Conservation (phyloP, 2,329 filamentous ascomycete genomes). For the Aspergillus spinulosporus region DNA sequence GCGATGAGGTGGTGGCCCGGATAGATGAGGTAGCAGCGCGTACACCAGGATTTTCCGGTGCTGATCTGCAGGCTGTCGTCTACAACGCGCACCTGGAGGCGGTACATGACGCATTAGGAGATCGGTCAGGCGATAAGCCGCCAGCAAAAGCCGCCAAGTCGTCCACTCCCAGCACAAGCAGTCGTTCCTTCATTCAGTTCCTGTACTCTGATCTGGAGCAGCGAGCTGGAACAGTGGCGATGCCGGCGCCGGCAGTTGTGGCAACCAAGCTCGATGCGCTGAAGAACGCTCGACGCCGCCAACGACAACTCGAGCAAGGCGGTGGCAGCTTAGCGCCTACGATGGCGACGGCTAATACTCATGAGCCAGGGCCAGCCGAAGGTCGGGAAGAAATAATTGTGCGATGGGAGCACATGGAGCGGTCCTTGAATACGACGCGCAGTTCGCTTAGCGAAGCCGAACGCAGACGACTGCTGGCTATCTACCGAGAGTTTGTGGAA, state of each 20-base stretch:
- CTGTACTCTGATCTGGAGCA: constrained; percentile 65
- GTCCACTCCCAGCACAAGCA: constrained; percentile 35
- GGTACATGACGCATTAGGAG: constrained; percentile 85
- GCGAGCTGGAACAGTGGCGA: constrained; percentile 55
- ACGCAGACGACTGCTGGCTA: constrained; percentile 68
- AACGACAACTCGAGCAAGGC: constrained; percentile 54
- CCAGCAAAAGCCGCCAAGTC: constrained; percentile 31
- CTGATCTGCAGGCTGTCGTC: constrained; percentile 89
- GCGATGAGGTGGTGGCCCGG: constrained; percentile 62
- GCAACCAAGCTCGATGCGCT: constrained; percentile 79
- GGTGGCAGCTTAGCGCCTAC: constrained; percentile 22
- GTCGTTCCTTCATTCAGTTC: constrained; percentile 71
- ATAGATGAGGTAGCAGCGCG: constrained; percentile 72
- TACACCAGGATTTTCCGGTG: constrained; percentile 90
- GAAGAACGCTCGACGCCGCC: constrained; percentile 67
- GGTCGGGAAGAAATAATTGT: constrained; percentile 71
- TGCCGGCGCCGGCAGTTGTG: constrained; percentile 78
- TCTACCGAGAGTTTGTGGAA: constrained; percentile 91
- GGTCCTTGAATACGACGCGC: constrained; percentile 73
- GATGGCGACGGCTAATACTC: constrained; percentile 26
- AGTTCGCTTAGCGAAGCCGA: constrained; percentile 82
- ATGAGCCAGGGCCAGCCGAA: constrained; percentile 33
- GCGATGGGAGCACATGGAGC: constrained; percentile 77
- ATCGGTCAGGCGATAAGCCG: constrained; percentile 51
- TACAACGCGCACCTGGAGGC: constrained; percentile 97